Percentiles rank a stretch among this genome's conserved stretches.
Conservation (phyloP, 306 rosid species). For the Spatholobus suberectus region DNA sequence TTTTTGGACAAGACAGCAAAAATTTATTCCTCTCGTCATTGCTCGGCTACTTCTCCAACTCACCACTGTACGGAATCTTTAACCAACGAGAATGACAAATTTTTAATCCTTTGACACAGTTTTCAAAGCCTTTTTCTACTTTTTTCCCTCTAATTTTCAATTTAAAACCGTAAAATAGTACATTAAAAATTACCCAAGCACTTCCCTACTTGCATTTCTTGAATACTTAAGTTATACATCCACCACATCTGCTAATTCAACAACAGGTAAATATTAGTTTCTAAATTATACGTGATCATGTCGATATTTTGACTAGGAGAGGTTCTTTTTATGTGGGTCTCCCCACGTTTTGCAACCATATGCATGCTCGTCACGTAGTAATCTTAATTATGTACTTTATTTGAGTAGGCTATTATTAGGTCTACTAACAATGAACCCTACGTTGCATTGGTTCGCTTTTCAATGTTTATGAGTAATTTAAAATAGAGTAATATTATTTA, state of each 20-base stretch:
- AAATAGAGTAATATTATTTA: background rate
- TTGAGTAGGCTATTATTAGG: conserved; percentile 52
- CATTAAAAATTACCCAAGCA: conserved; percentile 14
- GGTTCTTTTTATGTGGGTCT: conserved; percentile 52
- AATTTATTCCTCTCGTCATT: conserved; percentile 58
- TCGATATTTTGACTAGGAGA: conserved; percentile 50
- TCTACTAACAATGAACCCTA: conserved; percentile 52
- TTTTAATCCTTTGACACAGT: conserved; percentile 2
- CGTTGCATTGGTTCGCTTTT: conserved; percentile 4
- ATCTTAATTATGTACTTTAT: conserved; percentile 39
- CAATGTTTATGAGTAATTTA: background rate
- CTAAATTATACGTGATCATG: conserved; percentile 46
- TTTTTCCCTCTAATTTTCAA: conserved; percentile 26
- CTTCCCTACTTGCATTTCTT: conserved; percentile 35
- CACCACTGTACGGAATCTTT: conserved; percentile 50
- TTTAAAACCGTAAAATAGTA: conserved; percentile 37
- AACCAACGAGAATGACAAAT: conserved; percentile 9
- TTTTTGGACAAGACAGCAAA: conserved; percentile 47
- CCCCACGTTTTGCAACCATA: conserved; percentile 33
- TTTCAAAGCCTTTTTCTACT: background rate
- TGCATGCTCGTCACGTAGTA: conserved; percentile 66
- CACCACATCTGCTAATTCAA: conserved; percentile 37
- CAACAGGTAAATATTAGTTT: background rate
- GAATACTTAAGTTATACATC: conserved; percentile 36
- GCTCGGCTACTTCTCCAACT: conserved; percentile 54